Percentiles rank a stretch among this genome's conserved stretches.
Evolutionary conservation across 768 basidiomycete genomes (phyloP).

Genomic region (Scleroderma bovista): DNA sequence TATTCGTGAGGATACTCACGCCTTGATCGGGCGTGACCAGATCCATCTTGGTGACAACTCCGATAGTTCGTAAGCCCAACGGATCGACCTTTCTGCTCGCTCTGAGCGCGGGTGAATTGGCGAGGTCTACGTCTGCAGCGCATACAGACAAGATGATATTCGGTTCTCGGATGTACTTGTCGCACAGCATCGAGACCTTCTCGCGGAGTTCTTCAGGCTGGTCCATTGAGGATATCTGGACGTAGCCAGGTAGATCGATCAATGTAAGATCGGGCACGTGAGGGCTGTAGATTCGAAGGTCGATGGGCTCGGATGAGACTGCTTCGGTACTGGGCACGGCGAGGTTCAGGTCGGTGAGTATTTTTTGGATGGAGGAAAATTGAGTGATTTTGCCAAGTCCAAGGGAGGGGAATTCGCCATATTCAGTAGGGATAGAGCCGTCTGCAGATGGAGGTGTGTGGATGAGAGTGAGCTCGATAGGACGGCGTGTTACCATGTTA

Average conservation of each 20-base stretch:
- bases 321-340: conserved; percentile 87
- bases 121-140: conserved; percentile 96
- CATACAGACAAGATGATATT: conserved; percentile 99
- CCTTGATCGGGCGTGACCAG: conserved; percentile 84
- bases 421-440: conserved; percentile 60
- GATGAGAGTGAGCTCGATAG: conserved; percentile 95
- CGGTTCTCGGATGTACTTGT: conserved; percentile 98
- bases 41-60: conserved; percentile 99
- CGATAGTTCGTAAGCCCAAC: conserved; percentile 90
- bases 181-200: conserved; percentile 85
- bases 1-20: conserved; percentile 73
- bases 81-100: conserved; percentile 95
- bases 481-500: conserved; percentile 98
- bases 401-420: conserved; percentile 90
- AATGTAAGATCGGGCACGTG: conserved; percentile 95
- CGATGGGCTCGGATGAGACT: conserved; percentile 92
- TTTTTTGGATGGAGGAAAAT: conserved; percentile 89
- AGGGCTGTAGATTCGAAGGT: conserved; percentile 94
- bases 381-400: conserved; percentile 87
- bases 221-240: conserved; percentile 91
- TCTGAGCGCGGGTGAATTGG: conserved; percentile 92
- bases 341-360: conserved; percentile 90
- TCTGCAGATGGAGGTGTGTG: conserved; percentile 66
- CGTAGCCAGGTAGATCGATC: conserved; percentile 96
- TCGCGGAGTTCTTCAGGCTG: conserved; percentile 94